Percentiles rank a stretch among this genome's conserved stretches.
Evolutionary conservation across 495 filamentous ascomycete species (phyloP).

Genomic region (Neurospora africana): DNA sequence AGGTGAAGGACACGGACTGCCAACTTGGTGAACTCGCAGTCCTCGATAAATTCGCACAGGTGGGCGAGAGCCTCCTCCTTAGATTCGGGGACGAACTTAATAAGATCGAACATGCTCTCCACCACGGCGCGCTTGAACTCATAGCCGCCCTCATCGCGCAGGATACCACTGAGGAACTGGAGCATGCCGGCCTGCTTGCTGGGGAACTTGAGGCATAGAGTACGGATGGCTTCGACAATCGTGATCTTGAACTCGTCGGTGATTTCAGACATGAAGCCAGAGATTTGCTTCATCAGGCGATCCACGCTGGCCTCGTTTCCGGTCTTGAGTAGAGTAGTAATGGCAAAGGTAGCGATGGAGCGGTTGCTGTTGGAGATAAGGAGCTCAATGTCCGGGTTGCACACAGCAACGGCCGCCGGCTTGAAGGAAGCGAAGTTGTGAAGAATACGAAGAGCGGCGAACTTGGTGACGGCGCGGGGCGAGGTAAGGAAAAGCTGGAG

Average conservation of each 20-base stretch:
- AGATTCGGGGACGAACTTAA: slow-evolving; percentile 96
- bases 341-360: slow-evolving; percentile 95
- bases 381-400: slow-evolving; percentile 93
- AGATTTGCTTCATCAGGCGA: slow-evolving; percentile 96
- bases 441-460: slow-evolving; percentile 92
- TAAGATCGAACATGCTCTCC: slow-evolving; percentile 98
- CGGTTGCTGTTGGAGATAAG: slow-evolving; percentile 95
- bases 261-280: slow-evolving; percentile 94
- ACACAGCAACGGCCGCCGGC: slow-evolving; percentile 80
- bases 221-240: slow-evolving; percentile 95
- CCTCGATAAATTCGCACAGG: slow-evolving; percentile 98
- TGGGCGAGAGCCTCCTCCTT: slow-evolving; percentile 96
- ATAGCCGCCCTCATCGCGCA: slow-evolving; percentile 94
- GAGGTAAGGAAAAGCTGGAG: slow-evolving; percentile 95
- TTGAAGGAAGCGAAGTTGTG: slow-evolving; percentile 94
- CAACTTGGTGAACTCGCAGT: slow-evolving; percentile 98
- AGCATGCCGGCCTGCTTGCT: slow-evolving; percentile 98
- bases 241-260: slow-evolving; percentile 99
- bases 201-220: slow-evolving; percentile 93
- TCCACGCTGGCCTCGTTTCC: slow-evolving; percentile 96
- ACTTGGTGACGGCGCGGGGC: slow-evolving; percentile 94
- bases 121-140: slow-evolving; percentile 97
- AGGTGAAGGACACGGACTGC: slow-evolving; percentile 91
- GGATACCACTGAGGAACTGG: slow-evolving; percentile 83
- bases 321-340: slow-evolving; percentile 94